Evolutionary conservation across 805 yeast species (phyloP), one percentile per base, ranked within the genome.

Genomic region (Wickerhamomyces ciferrii): DNA sequence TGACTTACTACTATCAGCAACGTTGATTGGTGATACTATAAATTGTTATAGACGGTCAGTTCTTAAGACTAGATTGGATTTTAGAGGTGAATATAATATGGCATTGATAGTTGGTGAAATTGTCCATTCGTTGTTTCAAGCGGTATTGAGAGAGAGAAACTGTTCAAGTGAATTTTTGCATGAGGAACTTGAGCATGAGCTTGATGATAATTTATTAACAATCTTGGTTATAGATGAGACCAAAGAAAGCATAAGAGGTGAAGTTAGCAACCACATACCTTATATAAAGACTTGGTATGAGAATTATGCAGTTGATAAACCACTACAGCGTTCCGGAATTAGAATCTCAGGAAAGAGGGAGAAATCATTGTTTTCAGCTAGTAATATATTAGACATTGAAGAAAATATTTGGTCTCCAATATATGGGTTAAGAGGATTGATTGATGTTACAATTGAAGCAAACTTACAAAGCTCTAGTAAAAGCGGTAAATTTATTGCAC

Each of bases 381-480:
- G 78, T 15, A 81, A 83, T 47, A 76, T 90, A 9, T 68, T 88
- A 31, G 96, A 87, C 58, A 79, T 88, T 10, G 99, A 94, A 63
- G 97, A 94, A 57, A 86, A 83, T 55, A 83, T 94, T 14, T 83
- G 96, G 89, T 88, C 97, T 0, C 96, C 97, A 0, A 75, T 79
- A 59, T 90, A 77, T 67, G 99, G 99, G 0, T 65, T 94, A 9
- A 79, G 88, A 53, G 99, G 99, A 0, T 79, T 84, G 54, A 80
- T 91, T 17, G 99, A 94, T 67, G 96, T 84, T 3, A 89, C 96
- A 0, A 74, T 89, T 2, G 85, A 84, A 53, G 84, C 86, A 0
- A 62, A 68, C 23, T 59, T 75, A 9, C 67, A 68, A 39, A 70
- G 70, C 5, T 50, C 57, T 4, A 52, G 59, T 6, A 58, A 61